Evolutionary conservation across 2,329 filamentous ascomycete genomes (phyloP).

Genomic region (Endocalyx cinctus): DNA sequence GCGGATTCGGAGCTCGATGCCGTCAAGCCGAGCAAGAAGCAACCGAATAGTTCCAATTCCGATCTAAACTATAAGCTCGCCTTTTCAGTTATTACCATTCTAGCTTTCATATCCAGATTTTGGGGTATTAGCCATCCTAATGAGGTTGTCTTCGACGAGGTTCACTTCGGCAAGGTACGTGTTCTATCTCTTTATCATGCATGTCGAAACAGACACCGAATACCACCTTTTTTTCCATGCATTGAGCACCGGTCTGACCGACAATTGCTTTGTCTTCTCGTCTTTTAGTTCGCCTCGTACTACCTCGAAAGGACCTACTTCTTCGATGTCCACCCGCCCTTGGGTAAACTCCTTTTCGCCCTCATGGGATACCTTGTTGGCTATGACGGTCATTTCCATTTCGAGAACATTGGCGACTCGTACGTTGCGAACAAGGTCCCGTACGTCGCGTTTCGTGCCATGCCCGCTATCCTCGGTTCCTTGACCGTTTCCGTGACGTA

Average conservation of each 20-base stretch:
- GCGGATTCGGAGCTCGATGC: constrained; percentile 47
- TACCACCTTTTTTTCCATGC: no score
- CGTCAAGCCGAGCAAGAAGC: constrained; percentile 37
- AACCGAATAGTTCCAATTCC: constrained; percentile 38
- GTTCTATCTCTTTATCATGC: no score
- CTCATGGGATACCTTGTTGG: constrained; percentile 96
- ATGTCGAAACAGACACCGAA: no score
- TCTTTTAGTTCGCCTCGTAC: constrained; percentile 65
- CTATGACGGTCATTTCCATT: constrained; percentile 94
- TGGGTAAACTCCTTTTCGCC: constrained; percentile 96
- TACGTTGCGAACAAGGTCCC: constrained; percentile 97
- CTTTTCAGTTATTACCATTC: constrained; percentile 68
- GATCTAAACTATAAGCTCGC: constrained; percentile 83
- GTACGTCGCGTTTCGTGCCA: constrained; percentile 90
- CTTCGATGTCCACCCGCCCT: constrained; percentile 98
- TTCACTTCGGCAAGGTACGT: constrained; percentile 96
- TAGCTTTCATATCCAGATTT: constrained; percentile 90
- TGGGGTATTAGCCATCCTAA: constrained; percentile 94
- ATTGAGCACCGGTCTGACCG: no score
- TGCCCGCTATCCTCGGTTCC: constrained; percentile 87
- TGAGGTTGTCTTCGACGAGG: constrained; percentile 97
- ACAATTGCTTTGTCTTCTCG: no score
- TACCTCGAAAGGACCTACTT: constrained; percentile 98
- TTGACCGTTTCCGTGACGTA: constrained; percentile 92
- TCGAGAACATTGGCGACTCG: constrained; percentile 98